Conservation (phyloP, 2,329 filamentous ascomycete genomes). For the Endocalyx cinctus region DNA sequence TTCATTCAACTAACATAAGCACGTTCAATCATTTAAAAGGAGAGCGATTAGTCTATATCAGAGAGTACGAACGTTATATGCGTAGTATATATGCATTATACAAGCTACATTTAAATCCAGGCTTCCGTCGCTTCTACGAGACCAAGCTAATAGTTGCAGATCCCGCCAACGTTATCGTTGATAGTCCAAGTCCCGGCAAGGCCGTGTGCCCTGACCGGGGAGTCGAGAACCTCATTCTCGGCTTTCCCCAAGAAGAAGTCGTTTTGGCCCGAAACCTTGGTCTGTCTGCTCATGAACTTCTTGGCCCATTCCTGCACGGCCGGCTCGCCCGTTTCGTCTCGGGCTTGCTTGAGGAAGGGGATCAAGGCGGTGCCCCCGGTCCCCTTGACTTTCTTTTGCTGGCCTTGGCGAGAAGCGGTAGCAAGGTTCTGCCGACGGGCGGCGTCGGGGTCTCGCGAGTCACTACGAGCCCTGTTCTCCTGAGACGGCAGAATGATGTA, state of each 20-base stretch:
- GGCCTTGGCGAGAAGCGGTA: constrained; percentile 45
- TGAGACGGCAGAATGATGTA: constrained; percentile 91
- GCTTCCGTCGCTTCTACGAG: too few species aligned
- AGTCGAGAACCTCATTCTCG: constrained; percentile 31
- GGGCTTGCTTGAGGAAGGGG: constrained; percentile 91
- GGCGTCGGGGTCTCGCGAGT: constrained; percentile 54
- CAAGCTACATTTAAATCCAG: too few species aligned
- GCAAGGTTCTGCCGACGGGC: constrained; percentile 55
- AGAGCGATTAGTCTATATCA: too few species aligned
- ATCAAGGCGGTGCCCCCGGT: constrained; percentile 93
- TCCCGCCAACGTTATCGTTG: constrained; percentile 69
- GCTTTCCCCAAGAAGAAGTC: constrained; percentile 57
- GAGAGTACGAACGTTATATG: too few species aligned
- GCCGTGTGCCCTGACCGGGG: constrained; percentile 42
- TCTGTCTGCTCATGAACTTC: constrained; percentile 51
- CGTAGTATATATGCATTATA: too few species aligned
- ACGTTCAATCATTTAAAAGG: too few species aligned
- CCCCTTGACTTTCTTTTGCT: constrained; percentile 65
- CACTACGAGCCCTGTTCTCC: constrained; percentile 62
- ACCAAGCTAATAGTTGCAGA: constrained; percentile 56
- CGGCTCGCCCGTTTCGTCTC: constrained; percentile 92
- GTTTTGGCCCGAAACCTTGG: constrained; percentile 43
- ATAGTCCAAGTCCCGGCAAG: constrained; percentile 85
- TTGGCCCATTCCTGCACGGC: constrained; percentile 66
- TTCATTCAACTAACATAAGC: too few species aligned